These are phyloP conservation scores for Exophiala aquamarina DNA, from an alignment of 2,329 filamentous ascomycete genomes.

Conservation along the genomic window DNA sequence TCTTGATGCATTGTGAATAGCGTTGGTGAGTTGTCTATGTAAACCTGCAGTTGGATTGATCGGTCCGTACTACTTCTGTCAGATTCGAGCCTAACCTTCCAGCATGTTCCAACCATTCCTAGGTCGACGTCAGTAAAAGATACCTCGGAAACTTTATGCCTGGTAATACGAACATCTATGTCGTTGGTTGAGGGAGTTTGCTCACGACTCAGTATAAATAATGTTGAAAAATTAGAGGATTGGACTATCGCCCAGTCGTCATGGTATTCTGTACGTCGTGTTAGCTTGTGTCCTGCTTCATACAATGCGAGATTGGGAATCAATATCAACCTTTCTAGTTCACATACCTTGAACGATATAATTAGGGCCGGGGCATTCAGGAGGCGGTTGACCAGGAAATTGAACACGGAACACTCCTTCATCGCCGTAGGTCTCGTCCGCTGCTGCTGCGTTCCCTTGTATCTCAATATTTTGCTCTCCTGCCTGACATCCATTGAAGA, in stretches of 20 bases:
- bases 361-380: slow-evolving; percentile 4
- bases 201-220: not conserved
- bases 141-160: not conserved
- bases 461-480: slow-evolving; percentile 4
- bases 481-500: slow-evolving; percentile 1
- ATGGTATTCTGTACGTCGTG: not conserved
- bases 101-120: slow-evolving; percentile 1
- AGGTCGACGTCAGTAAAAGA: not conserved
- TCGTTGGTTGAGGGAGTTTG: not conserved
- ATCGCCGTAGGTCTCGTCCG: slow-evolving; percentile 2
- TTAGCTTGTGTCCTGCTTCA: not conserved
- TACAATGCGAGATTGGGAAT: not conserved
- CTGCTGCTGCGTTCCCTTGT: not conserved
- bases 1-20: too few species aligned
- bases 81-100: slow-evolving; percentile 1
- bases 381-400: slow-evolving; percentile 1
- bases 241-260: slow-evolving; percentile 1
- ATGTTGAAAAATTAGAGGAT: not conserved
- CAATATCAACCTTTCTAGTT: not conserved
- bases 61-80: slow-evolving; percentile 1
- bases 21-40: not conserved
- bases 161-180: not conserved
- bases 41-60: slow-evolving; percentile 1
- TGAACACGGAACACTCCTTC: slow-evolving; percentile 1
- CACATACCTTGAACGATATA: slow-evolving; percentile 3